Evolutionary conservation across 2,329 filamentous ascomycete species (phyloP), one percentile per base, ranked within the genome.

Genomic region (Stagonosporopsis vannaccii): DNA sequence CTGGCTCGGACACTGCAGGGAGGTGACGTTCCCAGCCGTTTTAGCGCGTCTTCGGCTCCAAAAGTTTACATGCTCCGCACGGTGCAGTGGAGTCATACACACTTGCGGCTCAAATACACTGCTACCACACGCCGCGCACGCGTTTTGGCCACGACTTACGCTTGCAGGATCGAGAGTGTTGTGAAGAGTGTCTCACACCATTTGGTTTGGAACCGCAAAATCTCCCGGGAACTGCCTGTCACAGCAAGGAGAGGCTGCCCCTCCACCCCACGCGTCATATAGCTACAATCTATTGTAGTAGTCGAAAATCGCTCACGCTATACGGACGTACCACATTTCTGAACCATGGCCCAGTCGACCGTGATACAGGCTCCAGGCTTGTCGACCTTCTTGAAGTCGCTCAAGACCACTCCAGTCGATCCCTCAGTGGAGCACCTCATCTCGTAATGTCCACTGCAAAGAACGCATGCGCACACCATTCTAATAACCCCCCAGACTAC

Each of bases 341-440:
- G 22, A 28, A 40, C 33, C 22, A 73, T 71, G 67, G 65, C 70
- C 2, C 69, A 69, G 58, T 66, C 66, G 54, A 63, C 68, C 17
- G 65, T 63, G 2, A 63, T 66, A 22, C 65, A 84, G 67, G 87
- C 90, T 75, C 91, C 92, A 39, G 89, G 88, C 65, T 81, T 97
- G 61, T 85, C 88, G 42, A 89, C 88, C 44, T 95, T 92, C 69
- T 84, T 96, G 62, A 91, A 90, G 71, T 63, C 58, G 22, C 82
- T 96, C 60, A 94, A 91, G 73, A 84, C 85, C 32, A 88, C 87
- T 50, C 83, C 88, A 26, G 84, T 95, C 50, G 92, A 97, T 66
- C 86, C 89, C 37, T 93, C 91, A 8, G 89, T 96, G 62, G 92
- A 97, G 76, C 87, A 86, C 62, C 84, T 96, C 59, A 87, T 94